Percentiles rank a stretch among this genome's conserved stretches.
Evolutionary conservation across 495 filamentous ascomycete species (phyloP).

Genomic region (Cladorrhinum samala): DNA sequence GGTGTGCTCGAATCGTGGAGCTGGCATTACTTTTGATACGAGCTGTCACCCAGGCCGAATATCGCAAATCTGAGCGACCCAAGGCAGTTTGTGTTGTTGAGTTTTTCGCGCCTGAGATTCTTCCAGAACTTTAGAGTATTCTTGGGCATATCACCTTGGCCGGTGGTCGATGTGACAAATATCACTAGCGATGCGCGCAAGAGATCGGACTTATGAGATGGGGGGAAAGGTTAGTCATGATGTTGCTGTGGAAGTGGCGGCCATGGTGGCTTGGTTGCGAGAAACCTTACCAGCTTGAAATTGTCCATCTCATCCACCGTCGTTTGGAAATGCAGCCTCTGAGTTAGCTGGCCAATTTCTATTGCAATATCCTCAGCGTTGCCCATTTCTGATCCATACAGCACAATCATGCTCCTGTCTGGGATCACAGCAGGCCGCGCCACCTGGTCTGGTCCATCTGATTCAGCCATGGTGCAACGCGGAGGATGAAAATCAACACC

Average conservation of each 20-base stretch:
- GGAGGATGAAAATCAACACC: no score
- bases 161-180: conserved; percentile 83
- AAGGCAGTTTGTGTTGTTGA: conserved; percentile 66
- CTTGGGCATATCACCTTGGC: conserved; percentile 84
- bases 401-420: conserved; percentile 62
- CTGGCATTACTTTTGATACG: conserved; percentile 69
- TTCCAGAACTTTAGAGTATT: conserved; percentile 83
- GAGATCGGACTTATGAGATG: conserved; percentile 32
- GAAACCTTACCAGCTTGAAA: conserved; percentile 61
- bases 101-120: conserved; percentile 67
- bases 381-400: conserved; percentile 93
- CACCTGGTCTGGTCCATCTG: not conserved
- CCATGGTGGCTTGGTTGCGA: no score
- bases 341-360: conserved; percentile 64
- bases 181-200: conserved; percentile 57
- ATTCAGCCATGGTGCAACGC: conserved; percentile 8
- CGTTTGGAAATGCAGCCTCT: conserved; percentile 71
- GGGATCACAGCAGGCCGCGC: conserved; percentile 15
- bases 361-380: conserved; percentile 85
- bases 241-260: no score
- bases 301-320: conserved; percentile 69
- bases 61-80: conserved; percentile 62
- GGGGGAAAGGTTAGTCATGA: not conserved
- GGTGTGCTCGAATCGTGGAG: not conserved
- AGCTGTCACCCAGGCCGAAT: conserved; percentile 91